These are phyloP conservation scores for Boletus patriciae DNA, from an alignment of 768 basidiomycete species.

Conservation along the genomic window DNA sequence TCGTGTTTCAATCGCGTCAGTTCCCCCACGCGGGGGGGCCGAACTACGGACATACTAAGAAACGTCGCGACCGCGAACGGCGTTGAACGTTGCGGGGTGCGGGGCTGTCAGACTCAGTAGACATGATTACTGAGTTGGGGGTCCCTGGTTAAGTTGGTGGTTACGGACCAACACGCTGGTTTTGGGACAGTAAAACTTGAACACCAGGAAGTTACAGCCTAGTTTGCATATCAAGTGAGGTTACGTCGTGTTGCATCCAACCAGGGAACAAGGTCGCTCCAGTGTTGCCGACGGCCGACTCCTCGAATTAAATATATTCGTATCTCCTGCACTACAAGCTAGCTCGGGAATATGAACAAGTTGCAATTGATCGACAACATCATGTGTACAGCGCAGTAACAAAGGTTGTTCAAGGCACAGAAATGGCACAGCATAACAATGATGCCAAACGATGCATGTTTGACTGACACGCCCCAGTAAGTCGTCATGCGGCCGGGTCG, in stretches of 20 bases:
- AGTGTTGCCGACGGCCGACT: not conserved
- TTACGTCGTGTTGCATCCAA: not conserved
- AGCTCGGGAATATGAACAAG: slow-evolving; percentile 26
- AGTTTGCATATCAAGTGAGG: no score
- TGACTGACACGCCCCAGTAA: slow-evolving; percentile 17
- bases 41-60: not conserved
- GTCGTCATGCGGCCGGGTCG: slow-evolving; percentile 7
- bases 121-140: no score
- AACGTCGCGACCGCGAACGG: not conserved
- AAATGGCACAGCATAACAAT: slow-evolving; percentile 24
- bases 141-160: not conserved
- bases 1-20: not conserved
- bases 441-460: slow-evolving; percentile 23
- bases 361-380: slow-evolving; percentile 28
- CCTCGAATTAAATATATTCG: slow-evolving; percentile 14
- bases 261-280: not conserved
- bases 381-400: slow-evolving; percentile 25
- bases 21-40: not conserved
- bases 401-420: slow-evolving; percentile 22
- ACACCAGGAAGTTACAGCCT: no score
- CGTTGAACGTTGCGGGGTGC: not conserved
- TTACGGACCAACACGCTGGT: not conserved
- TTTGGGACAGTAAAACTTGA: not conserved
- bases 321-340: slow-evolving; percentile 20
- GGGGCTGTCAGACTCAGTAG: not conserved